Conservation (phyloP, 148 eudicot genomes). For the Heliamphora exappendiculata region DNA sequence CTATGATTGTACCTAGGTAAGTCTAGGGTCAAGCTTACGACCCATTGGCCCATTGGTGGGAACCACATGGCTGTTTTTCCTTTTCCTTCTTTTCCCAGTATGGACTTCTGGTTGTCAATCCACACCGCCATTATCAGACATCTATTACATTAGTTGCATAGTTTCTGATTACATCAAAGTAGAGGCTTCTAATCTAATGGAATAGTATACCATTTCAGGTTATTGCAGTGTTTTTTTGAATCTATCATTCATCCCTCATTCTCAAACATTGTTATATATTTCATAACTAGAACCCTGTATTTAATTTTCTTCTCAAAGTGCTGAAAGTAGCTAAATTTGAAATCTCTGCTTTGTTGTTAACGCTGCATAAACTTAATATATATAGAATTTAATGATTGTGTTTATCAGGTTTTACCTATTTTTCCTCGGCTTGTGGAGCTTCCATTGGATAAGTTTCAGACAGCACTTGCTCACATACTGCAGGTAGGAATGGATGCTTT, state of each 20-base stretch:
- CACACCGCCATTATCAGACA: background rate
- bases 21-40: too few species aligned
- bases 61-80: background rate
- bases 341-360: slow-evolving; percentile 3
- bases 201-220: background rate
- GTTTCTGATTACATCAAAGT: background rate
- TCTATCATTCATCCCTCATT: background rate
- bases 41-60: background rate
- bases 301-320: background rate
- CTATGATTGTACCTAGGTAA: too few species aligned
- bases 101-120: background rate
- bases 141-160: background rate
- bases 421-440: slow-evolving; percentile 89
- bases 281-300: background rate
- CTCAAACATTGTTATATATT: background rate
- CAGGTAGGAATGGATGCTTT: slow-evolving; percentile 41
- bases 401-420: slow-evolving; percentile 78
- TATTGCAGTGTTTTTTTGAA: background rate
- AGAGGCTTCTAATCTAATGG: background rate
- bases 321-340: background rate
- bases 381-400: slow-evolving; percentile 5
- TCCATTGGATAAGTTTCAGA: slow-evolving; percentile 85
- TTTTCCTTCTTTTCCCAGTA: background rate
- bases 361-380: background rate
- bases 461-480: slow-evolving; percentile 80